A percentile compares a stretch with the other conserved stretches of the same genome.
phyloP scores from a whole-genome alignment of 2,329 filamentous ascomycete genomes.

The Neofusicoccum laricinum region DNA sequence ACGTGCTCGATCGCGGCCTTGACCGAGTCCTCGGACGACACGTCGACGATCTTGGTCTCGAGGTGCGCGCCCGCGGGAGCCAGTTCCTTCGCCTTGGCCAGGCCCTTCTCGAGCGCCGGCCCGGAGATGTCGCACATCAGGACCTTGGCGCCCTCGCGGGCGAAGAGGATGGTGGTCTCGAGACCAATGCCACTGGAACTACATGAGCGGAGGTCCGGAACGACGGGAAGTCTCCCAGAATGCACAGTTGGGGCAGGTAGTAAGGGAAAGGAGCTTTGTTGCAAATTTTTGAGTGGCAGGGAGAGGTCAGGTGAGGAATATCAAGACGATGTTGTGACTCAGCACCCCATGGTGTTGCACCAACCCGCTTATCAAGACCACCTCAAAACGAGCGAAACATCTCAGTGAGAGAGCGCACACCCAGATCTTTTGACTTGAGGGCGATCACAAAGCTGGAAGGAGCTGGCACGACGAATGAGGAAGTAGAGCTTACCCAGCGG shows the following conservation, averaged over 20 bases:
- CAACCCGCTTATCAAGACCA: neutral
- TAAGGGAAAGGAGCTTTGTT: neutral
- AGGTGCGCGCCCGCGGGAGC: slow-evolving; percentile 61
- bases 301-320: neutral
- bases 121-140: slow-evolving; percentile 82
- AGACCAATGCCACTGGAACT: slow-evolving; percentile 77
- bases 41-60: slow-evolving; percentile 68
- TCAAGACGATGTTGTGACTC: neutral
- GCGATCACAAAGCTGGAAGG: neutral
- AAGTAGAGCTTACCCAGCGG: slow-evolving; percentile 66
- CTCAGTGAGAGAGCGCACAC: neutral
- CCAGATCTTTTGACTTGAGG: neutral
- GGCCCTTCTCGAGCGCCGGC: slow-evolving; percentile 72
- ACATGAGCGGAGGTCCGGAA: neutral
- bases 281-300: neutral
- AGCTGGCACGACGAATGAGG: neutral
- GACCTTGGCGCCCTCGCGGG: slow-evolving; percentile 80
- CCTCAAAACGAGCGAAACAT: neutral
- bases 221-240: neutral
- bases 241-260: neutral
- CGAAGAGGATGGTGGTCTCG: slow-evolving; percentile 86
- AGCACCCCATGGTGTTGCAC: neutral
- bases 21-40: slow-evolving; percentile 80
- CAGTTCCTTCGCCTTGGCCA: slow-evolving; percentile 70
- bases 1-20: slow-evolving; percentile 69